Evolutionary conservation across 441 rosid species (phyloP), one percentile per base, ranked within the genome.

Genomic region (Macaranga tanarius): DNA sequence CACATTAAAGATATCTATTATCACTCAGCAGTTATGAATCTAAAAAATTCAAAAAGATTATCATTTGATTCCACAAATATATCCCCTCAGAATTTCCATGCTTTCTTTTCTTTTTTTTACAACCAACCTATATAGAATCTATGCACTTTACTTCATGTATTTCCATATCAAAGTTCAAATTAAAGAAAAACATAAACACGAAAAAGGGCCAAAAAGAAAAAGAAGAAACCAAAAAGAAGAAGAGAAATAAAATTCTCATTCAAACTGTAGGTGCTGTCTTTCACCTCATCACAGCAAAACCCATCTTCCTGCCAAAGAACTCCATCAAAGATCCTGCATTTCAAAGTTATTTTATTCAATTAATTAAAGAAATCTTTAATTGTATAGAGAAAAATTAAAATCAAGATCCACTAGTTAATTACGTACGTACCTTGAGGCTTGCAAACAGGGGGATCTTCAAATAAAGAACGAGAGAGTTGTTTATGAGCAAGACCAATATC

Each of bases 381-480:
- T 34, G 15, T 44, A 55, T 4, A 50, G 19, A 47, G 26, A 10
- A 45, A 48, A 13, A 60, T n/a, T 17, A 44, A 17, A 59, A 38
- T 38, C 20, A 42, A 66, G n/a, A 26, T 5, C 16, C 38, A 16
- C 1, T 47, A 73, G 9, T 0, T 11, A 28, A 7, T 31, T 15
- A 44, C 57, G 45, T 74, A 81, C 92, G 45, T 74, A 81, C 92
- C 92, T 79, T 78, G 89, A 34, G 86, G 86, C 71, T 83, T 86
- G 78, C 98, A 93, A 74, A 82, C 84, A 55, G 97, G 97, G 74
- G 98, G 98, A 62, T 86, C 89, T 90, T 93, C 98, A 76, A 92
- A 89, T 44, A 93, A 87, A 79, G 97, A 89, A 48, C 89, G 83
- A 74, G 98, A 90, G 62, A 93, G 91, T 69, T 90, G 94, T 62